Percentiles rank a stretch among this genome's conserved stretches.
Evolutionary conservation across 345 rosid species (phyloP).

Genomic region (Lepidium africanum): DNA sequence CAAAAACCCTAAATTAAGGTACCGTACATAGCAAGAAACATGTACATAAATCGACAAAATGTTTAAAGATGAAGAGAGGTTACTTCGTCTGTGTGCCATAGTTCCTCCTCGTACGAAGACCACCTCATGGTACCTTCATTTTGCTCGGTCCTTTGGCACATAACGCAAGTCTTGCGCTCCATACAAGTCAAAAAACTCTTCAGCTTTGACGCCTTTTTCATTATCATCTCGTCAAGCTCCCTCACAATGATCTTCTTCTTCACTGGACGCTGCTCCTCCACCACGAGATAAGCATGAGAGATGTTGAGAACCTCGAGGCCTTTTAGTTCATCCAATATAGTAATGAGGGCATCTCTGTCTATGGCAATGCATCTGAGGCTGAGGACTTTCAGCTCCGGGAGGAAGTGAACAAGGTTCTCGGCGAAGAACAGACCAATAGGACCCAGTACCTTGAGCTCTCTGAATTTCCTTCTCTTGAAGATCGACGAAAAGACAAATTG

Average conservation of each 20-base stretch:
- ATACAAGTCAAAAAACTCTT: conserved; percentile 53
- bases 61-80: conserved; percentile 34
- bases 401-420: conserved; percentile 12
- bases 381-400: conserved; percentile 41
- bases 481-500: conserved; percentile 41
- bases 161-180: conserved; percentile 37
- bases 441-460: conserved; percentile 64
- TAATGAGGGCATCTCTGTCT: conserved; percentile 36
- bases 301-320: conserved; percentile 64
- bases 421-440: conserved; percentile 36
- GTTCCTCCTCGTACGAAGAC: conserved; percentile 62
- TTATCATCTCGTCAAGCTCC: conserved; percentile 39
- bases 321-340: conserved; percentile 38
- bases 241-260: conserved; percentile 23
- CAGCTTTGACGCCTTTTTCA: conserved; percentile 45
- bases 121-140: conserved; percentile 67
- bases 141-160: conserved; percentile 49
- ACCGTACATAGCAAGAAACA: background rate
- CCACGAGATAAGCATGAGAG: conserved; percentile 52
- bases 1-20: background rate
- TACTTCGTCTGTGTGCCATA: conserved; percentile 64
- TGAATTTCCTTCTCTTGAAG: conserved; percentile 22
- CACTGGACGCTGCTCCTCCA: conserved; percentile 20
- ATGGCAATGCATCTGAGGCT: conserved; percentile 56
- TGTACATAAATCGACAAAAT: background rate